A percentile compares a stretch with the other conserved stretches of the same genome.
These are phyloP conservation scores for Eutrema japonicum DNA, from an alignment of 345 rosid species.

Conservation along the genomic window DNA sequence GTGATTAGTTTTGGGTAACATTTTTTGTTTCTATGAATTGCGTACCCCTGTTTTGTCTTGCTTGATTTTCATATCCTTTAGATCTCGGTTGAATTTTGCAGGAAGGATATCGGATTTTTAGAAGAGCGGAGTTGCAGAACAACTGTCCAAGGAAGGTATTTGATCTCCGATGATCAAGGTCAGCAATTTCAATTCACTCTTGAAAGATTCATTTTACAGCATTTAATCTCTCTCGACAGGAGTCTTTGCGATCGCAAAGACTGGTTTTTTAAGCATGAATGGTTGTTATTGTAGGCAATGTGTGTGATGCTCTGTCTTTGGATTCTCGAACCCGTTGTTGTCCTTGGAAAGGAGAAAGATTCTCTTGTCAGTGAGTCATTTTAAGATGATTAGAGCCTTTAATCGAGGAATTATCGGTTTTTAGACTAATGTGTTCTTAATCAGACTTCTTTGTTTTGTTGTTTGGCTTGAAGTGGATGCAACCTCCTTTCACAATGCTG, in stretches of 20 bases:
- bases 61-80: neutral
- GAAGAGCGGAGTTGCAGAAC: conserved; percentile 62
- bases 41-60: conserved; percentile 7
- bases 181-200: conserved; percentile 20
- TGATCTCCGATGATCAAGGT: conserved; percentile 88
- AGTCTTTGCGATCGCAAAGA: neutral
- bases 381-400: neutral
- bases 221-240: neutral
- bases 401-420: neutral
- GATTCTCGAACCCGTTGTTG: conserved; percentile 82
- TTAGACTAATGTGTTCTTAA: conserved; percentile 15
- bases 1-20: conserved; percentile 38
- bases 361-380: conserved; percentile 89
- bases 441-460: conserved; percentile 19
- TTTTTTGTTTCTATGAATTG: neutral
- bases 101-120: conserved; percentile 67
- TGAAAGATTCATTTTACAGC: neutral
- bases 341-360: conserved; percentile 79
- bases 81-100: conserved; percentile 37
- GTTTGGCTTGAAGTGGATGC: conserved; percentile 68
- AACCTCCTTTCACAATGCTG: conserved; percentile 78
- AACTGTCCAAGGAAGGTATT: conserved; percentile 84
- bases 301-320: conserved; percentile 81
- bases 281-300: conserved; percentile 61
- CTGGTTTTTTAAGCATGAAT: neutral